Evolutionary conservation across 441 rosid genomes (phyloP).

Genomic region (Hura crepitans): DNA sequence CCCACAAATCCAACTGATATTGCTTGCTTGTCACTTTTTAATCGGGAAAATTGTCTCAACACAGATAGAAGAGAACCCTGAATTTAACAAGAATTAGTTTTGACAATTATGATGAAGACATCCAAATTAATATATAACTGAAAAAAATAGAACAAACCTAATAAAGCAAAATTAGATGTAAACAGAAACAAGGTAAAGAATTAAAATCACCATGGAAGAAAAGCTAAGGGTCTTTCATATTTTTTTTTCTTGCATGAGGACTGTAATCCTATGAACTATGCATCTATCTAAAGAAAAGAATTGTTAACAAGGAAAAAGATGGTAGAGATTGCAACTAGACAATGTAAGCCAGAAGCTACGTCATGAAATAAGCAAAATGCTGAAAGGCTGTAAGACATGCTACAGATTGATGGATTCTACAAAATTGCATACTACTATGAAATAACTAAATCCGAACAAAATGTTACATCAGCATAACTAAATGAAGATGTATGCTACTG

Average conservation of each 20-base stretch:
- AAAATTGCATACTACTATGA: neutral
- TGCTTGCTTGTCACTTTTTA: conserved; percentile 92
- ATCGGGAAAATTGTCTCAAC: conserved; percentile 82
- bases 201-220: neutral
- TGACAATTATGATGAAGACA: conserved; percentile 3
- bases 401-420: neutral
- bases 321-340: neutral
- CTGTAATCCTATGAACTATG: neutral
- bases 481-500: neutral
- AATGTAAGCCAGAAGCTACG: neutral
- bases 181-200: neutral
- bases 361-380: conserved; percentile 1
- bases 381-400: neutral
- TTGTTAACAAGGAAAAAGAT: neutral
- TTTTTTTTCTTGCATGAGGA: neutral
- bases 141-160: neutral
- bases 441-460: neutral
- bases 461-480: neutral
- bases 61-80: conserved; percentile 94
- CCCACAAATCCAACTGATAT: conserved; percentile 94
- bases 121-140: neutral
- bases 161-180: neutral
- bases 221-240: neutral
- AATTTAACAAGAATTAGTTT: conserved; percentile 4
- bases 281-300: neutral